Evolutionary conservation across 139 green algal genomes (phyloP), one percentile per base, ranked within the genome.

Genomic region (Volvox reticuliferus): DNA sequence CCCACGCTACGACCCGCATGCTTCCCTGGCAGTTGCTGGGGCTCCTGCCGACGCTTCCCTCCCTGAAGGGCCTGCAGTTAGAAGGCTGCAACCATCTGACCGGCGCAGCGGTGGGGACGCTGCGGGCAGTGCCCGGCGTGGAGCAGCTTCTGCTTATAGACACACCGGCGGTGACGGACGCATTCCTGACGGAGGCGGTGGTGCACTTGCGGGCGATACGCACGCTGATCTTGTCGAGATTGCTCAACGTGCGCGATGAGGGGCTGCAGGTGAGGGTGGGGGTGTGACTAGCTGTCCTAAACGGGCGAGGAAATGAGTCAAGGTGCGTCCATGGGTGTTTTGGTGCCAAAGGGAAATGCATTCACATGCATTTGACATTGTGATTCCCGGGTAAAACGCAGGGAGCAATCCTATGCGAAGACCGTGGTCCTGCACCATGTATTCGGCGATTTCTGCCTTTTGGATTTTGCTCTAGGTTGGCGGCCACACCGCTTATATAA

Each of bases 11-110:
- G 44, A 55, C 44, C 44, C 44, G 68, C 30, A 73, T 30, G 21
- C 65, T 12, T 73, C 36, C 36, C 2, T 44, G 37, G 26, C 79
- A 86, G 79, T 55, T 63, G 82, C 82, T 88, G 1, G 69, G 24
- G 19, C 82, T 33, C 71, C 28, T 89, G 30, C 86, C 86, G 0
- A 5, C 86, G 55, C 86, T 90, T 55, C 86, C 86, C 37, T 77
- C 73, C 5, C 50, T 90, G 30, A 16, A 2, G 21, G 86, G 22
- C 6, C 55, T 90, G 55, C 86, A 90, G 86, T 76, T 90, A 33
- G 86, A 90, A 50, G 18, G 32, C 55, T 89, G 69, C 28, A 17
- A 9, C 21, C 69, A 62, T 12, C 28, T 89, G 69, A 75, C 85
- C 9, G 37, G 44, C 35, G 35, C 67, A 13, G 26, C 83, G 24